Evolutionary conservation across 176 grass and related monocot genomes (phyloP).

Genomic region (Chrysopogon serrulatus): DNA sequence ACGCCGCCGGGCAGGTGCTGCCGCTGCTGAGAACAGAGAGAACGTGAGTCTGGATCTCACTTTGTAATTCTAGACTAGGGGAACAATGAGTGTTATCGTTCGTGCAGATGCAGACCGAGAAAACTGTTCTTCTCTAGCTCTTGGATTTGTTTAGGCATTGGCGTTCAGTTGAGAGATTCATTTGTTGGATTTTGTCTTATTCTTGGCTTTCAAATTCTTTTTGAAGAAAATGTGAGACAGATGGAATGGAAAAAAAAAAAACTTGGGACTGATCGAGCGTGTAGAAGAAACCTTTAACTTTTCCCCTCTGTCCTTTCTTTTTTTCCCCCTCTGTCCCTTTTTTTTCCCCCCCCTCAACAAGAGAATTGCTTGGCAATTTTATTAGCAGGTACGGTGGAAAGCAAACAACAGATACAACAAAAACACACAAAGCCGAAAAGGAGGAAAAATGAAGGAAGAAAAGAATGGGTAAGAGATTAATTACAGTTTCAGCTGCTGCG

Average conservation of each 20-base stretch:
- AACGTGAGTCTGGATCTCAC: conserved; percentile 91
- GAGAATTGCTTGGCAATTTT: no score
- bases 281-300: not conserved
- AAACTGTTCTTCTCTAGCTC: conserved; percentile 10
- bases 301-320: not conserved
- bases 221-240: conserved; percentile 16
- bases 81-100: not conserved
- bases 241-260: not conserved
- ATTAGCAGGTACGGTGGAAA: no score
- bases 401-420: no score
- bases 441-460: no score
- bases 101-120: not conserved
- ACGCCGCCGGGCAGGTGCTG: conserved; percentile 25
- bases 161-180: not conserved
- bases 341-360: no score
- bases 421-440: no score
- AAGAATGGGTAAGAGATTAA: not conserved
- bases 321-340: no score
- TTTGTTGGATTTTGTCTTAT: conserved; percentile 17
- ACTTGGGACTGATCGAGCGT: not conserved
- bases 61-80: conserved; percentile 59
- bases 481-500: not conserved
- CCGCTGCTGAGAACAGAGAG: conserved; percentile 38
- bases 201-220: conserved; percentile 26
- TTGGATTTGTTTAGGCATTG: conserved; percentile 9